A percentile compares a stretch with the other conserved stretches of the same genome.
Evolutionary conservation across 805 yeast species (phyloP).

Genomic region (Cyberlindnera bimundalis): DNA sequence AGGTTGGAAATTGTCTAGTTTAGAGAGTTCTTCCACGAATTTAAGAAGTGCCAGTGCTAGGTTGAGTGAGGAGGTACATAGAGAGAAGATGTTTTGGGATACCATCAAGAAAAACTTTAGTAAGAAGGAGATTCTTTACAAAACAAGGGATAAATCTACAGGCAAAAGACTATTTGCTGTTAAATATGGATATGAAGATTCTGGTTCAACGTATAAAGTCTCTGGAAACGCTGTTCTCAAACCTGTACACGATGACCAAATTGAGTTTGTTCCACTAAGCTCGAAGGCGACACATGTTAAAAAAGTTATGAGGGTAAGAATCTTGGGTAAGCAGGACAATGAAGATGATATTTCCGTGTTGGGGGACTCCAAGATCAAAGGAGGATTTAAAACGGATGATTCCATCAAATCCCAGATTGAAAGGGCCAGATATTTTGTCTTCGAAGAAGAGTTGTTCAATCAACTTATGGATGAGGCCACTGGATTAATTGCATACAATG

Average conservation of each 20-base stretch:
- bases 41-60: conserved; percentile 49
- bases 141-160: conserved; percentile 53
- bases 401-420: conserved; percentile 55
- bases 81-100: conserved; percentile 70
- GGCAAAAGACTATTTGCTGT: conserved; percentile 63
- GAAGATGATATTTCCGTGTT: conserved; percentile 49
- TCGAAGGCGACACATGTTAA: conserved; percentile 35
- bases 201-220: conserved; percentile 69
- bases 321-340: conserved; percentile 51
- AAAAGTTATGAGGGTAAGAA: conserved; percentile 55
- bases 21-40: conserved; percentile 50
- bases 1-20: conserved; percentile 84
- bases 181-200: conserved; percentile 87
- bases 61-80: conserved; percentile 49
- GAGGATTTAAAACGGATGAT: conserved; percentile 23
- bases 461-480: conserved; percentile 77
- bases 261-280: conserved; percentile 38
- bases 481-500: conserved; percentile 62
- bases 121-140: conserved; percentile 61
- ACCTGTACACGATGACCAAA: conserved; percentile 39
- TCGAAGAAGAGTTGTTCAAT: conserved; percentile 86
- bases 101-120: conserved; percentile 31
- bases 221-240: conserved; percentile 73
- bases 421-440: conserved; percentile 67
- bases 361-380: conserved; percentile 46